Base-by-base conservation (phyloP, 2,329 filamentous ascomycete genomes). In the Cryphonectria carpinicola region DNA sequence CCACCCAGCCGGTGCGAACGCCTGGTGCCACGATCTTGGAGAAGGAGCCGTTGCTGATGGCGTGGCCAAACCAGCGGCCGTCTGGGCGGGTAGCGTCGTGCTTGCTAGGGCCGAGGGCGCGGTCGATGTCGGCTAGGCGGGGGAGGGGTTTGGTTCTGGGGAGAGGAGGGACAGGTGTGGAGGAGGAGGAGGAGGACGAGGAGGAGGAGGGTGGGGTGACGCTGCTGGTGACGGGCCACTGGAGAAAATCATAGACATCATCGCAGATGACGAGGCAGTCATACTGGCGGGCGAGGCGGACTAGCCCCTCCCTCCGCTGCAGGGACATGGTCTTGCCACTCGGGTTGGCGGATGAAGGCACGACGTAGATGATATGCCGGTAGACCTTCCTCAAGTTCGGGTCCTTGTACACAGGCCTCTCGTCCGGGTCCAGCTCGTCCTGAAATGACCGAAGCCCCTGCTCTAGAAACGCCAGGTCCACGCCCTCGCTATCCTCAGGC, bases 191-290 rank as follows among this genome's bases (percentile, higher is more conserved):
- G 4, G 32, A 32, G 32, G 52, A n/a, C n/a, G n/a, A 25, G 2
- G 66, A 43, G 14, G 13, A 43, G 14, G 46, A n/a, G 22, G 7
- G 7, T 22, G 46, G 22, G 19, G 22, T 4, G 46, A n/a, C 61
- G 37, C 39, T 35, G 37, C 39, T 35, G 63, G 70, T 52, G 61
- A 81, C 77, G 2, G 88, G 87, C 93, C 94, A 98, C 78, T 95
- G 92, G 6, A 98, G 85, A 74, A 95, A 92, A 79, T 98, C 95
- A 78, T 99, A 99, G 13, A 98, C 94, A 79, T 99, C 96, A 81
- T 98, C 95, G 65, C 89, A 89, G 39, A 98, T 86, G 69, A 98
- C 81, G n/a, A 98, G 86, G 8, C 93, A 93, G 79, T 98, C 90
- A 78, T 92, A 89, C 71, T 90, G 84, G 70, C 95, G 87, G 0